Base-by-base conservation (phyloP, 768 basidiomycete species). In the Podaxis sp. region DNA sequence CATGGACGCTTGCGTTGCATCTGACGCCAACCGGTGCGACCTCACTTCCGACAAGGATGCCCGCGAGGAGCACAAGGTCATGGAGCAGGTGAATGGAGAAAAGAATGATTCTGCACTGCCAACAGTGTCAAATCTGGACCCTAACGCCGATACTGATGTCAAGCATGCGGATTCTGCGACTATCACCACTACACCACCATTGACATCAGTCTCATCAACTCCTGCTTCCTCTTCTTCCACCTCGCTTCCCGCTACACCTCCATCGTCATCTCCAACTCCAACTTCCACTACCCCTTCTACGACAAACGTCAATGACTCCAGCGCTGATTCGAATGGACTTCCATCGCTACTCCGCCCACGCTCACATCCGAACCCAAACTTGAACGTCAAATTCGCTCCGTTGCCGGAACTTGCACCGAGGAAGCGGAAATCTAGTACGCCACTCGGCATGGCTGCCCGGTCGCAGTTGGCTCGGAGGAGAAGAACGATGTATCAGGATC, bases 311-410 rank as follows among this genome's bases (percentile, higher is more conserved):
- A 36, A 50, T 40, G 36, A 58, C 52, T 12, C 17, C 5, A 26
- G 22, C 8, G 44, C 10, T 38, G 46, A 51, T 17, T 50, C 54
- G 17, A 56, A 40, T 40, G 61, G 54, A 22, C 44, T 62, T 13
- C 51, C 68, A 26, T 69, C 69, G 6, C 58, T 71, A 15, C 66
- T 62, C 28, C 65, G 38, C 48, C 68, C 15, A 2, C 63, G 46
- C 2, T 5, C 20, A 1, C 60, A 28, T n/a, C 17, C 22, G 10
- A 61, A 30, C 15, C 58, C 68, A 12, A 65, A 59, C 17, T 69
- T 76, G 41, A 80, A 75, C 55, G 80, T 88, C 49, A 82, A 77
- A 65, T 88, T 88, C 59, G 87, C 87, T 1, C 87, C 87, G 0
- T 73, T 88, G 24, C 87, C 87, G 1, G 75, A 82, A 61, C 70